A percentile compares a stretch with the other conserved stretches of the same genome.
phyloP scores from a whole-genome alignment of 768 basidiomycete species.

The Tylopilus balloui region DNA sequence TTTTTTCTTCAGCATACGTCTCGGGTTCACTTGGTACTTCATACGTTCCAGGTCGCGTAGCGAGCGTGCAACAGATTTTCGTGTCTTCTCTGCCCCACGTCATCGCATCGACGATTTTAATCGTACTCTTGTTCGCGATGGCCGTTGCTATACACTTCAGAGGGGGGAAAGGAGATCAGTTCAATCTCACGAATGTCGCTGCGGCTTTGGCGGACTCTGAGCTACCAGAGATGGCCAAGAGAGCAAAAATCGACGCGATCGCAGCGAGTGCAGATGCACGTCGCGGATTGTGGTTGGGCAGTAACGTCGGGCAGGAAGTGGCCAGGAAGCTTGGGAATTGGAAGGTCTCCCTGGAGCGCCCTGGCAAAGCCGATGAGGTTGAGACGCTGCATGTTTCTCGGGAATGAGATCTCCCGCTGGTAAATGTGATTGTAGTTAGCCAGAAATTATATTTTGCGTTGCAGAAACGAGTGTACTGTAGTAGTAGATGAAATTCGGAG shows the following conservation, averaged over 20 bases:
- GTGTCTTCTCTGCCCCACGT: constrained; percentile 14
- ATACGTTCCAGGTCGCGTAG: constrained; percentile 16
- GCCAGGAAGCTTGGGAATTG: constrained; percentile 1
- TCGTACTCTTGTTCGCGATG: constrained; percentile 2
- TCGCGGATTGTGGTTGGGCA: neutral
- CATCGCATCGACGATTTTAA: constrained; percentile 3
- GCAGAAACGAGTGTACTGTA: too few species aligned
- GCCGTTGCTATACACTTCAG: constrained; percentile 6
- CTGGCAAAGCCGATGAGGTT: neutral
- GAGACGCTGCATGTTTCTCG: constrained; percentile 7
- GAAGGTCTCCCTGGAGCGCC: constrained; percentile 2
- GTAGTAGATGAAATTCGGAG: too few species aligned
- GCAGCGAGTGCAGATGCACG: neutral
- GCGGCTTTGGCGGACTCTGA: constrained; percentile 10
- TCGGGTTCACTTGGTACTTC: constrained; percentile 9
- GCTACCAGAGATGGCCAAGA: constrained; percentile 4
- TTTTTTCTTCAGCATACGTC: constrained; percentile 10
- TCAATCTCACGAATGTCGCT: constrained; percentile 13
- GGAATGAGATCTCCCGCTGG: too few species aligned
- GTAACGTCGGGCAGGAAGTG: constrained; percentile 6
- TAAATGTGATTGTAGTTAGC: too few species aligned
- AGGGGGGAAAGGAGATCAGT: constrained; percentile 7
- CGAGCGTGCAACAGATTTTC: constrained; percentile 8
- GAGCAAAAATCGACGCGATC: neutral
- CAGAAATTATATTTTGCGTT: too few species aligned